These are phyloP conservation scores for Xerocomellus intermedius DNA, from an alignment of 768 basidiomycete species.

Conservation along the genomic window DNA sequence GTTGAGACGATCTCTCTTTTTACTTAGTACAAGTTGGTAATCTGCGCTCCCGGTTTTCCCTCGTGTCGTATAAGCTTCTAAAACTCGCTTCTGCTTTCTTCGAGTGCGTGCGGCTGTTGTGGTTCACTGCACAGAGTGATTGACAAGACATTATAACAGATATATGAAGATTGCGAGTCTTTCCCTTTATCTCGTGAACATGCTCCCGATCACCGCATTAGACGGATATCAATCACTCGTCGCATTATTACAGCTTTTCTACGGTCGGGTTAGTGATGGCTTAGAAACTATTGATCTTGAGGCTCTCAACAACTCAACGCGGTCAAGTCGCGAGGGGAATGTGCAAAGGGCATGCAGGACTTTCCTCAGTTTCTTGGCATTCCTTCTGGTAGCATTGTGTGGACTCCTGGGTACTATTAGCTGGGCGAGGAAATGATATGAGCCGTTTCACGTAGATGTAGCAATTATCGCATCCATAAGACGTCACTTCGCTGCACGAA, in stretches of 20 bases:
- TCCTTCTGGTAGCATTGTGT: constrained; percentile 22
- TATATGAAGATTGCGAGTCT: constrained; percentile 66
- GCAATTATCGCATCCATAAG: background rate
- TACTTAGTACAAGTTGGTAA: constrained; percentile 51
- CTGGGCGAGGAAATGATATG: constrained; percentile 19
- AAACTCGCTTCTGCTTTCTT: constrained; percentile 39
- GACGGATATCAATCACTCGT: constrained; percentile 67
- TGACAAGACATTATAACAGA: constrained; percentile 33
- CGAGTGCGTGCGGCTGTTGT: constrained; percentile 44
- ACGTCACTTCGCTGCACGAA: background rate
- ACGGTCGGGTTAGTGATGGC: background rate
- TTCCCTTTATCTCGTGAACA: constrained; percentile 80
- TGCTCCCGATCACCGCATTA: constrained; percentile 67
- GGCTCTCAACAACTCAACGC: constrained; percentile 4
- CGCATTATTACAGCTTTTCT: constrained; percentile 27
- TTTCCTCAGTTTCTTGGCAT: constrained; percentile 19
- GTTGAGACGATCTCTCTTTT: background rate
- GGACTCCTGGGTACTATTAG: constrained; percentile 18
- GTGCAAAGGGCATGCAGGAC: constrained; percentile 14
- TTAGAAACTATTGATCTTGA: constrained; percentile 22
- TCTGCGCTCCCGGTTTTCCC: constrained; percentile 38
- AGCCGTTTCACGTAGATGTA: background rate
- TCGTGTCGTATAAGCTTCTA: constrained; percentile 27
- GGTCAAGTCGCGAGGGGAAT: constrained; percentile 5
- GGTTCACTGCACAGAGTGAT: background rate